Conservation (phyloP, 306 rosid genomes). For the Prunus persica region Prunus_persica_NCBIv2 NC_034013.1:17524001-17524500, state of each 20-base stretch:
- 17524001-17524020: slow-evolving; percentile 99
- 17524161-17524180: slow-evolving; percentile 63
- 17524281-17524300: slow-evolving; percentile 91
- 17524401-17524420: slow-evolving; percentile 99
- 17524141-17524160: background rate
- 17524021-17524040: slow-evolving; percentile 96
- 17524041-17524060: slow-evolving; percentile 98
- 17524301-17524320: slow-evolving; percentile 97
- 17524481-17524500: slow-evolving; percentile 51
- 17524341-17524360: slow-evolving; percentile 99
- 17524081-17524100: background rate
- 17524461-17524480: slow-evolving; percentile 78
- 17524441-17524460: slow-evolving; percentile 90
- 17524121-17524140: background rate
- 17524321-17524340: slow-evolving; percentile 99
- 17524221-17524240: slow-evolving; percentile 99
- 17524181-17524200: slow-evolving; percentile 98
- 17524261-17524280: slow-evolving; percentile 94
- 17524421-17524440: slow-evolving; percentile 96
- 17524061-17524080: slow-evolving; percentile 66
- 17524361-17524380: slow-evolving; percentile 95
- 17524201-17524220: slow-evolving; percentile 89
- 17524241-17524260: slow-evolving; percentile 87
- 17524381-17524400: slow-evolving; percentile 75
- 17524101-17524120: background rate